A percentile compares a stretch with the other conserved stretches of the same genome.
phyloP scores from a whole-genome alignment of 352 stramenopile species.

The Pythium scleroteichum region DNA sequence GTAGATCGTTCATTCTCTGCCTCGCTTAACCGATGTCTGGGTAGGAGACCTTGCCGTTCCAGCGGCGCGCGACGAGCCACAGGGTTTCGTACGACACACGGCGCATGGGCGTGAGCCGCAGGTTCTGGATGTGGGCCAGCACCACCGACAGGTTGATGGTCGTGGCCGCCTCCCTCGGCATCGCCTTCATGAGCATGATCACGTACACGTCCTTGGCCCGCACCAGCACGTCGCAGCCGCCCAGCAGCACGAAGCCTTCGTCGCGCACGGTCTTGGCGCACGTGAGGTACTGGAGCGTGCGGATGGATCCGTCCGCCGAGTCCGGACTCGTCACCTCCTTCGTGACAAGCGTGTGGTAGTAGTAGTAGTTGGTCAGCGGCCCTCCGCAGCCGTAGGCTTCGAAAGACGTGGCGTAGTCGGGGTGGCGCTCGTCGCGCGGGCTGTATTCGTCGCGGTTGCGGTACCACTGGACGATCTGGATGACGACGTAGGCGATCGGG shows the following conservation, averaged over 20 bases:
- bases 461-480: constrained; percentile 39
- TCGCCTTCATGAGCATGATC: constrained; percentile 36
- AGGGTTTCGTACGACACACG: constrained; percentile 31
- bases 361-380: constrained; percentile 39
- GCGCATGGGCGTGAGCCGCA: constrained; percentile 31
- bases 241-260: constrained; percentile 40
- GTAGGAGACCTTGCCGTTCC: constrained; percentile 37
- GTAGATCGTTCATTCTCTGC: background rate
- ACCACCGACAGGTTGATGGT: constrained; percentile 38
- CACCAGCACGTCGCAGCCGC: constrained; percentile 35
- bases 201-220: constrained; percentile 40
- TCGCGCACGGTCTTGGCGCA: constrained; percentile 37
- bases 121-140: constrained; percentile 33
- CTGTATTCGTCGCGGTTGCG: constrained; percentile 35
- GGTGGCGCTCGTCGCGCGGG: constrained; percentile 22
- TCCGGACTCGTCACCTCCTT: constrained; percentile 8
- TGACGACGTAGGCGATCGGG: constrained; percentile 33
- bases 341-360: constrained; percentile 40
- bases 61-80: constrained; percentile 30
- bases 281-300: constrained; percentile 30
- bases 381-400: constrained; percentile 37
- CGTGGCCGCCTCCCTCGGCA: constrained; percentile 27
- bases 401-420: constrained; percentile 35
- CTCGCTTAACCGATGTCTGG: constrained; percentile 30
- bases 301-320: background rate